Evolutionary conservation across 805 yeast species (phyloP).

Genomic region (Metschnikowia drakensbergensis): DNA sequence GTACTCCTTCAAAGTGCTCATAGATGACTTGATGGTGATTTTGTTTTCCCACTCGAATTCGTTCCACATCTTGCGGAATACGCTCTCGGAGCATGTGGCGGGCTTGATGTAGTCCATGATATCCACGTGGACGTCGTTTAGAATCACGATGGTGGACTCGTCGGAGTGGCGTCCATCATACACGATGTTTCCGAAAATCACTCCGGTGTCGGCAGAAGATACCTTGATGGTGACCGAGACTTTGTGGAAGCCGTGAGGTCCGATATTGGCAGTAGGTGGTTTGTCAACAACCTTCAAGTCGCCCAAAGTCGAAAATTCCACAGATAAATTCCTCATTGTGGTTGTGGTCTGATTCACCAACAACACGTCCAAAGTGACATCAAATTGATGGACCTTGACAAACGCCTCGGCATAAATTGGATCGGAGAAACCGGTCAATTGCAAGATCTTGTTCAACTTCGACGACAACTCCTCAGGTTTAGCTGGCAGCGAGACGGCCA

Average conservation of each 20-base stretch:
- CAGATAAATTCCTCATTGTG: constrained; percentile 85
- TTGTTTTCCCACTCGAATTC: constrained; percentile 99
- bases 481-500: constrained; percentile 50
- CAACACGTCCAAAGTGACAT: constrained; percentile 89
- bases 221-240: constrained; percentile 88
- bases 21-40: constrained; percentile 75
- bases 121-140: constrained; percentile 93
- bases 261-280: constrained; percentile 84
- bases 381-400: constrained; percentile 93
- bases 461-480: constrained; percentile 64
- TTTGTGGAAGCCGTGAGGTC: constrained; percentile 96
- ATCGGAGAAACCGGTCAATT: constrained; percentile 96
- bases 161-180: constrained; percentile 95
- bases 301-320: constrained; percentile 94
- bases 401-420: constrained; percentile 98
- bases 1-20: constrained; percentile 68
- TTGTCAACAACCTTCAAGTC: constrained; percentile 92
- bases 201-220: constrained; percentile 96
- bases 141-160: constrained; percentile 82
- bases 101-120: constrained; percentile 97
- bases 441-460: constrained; percentile 82
- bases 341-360: constrained; percentile 91
- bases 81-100: constrained; percentile 81
- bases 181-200: constrained; percentile 93
- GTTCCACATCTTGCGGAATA: constrained; percentile 97